Base-by-base conservation (phyloP, 169 alveolate species). In the Plasmodium relictum region DNA sequence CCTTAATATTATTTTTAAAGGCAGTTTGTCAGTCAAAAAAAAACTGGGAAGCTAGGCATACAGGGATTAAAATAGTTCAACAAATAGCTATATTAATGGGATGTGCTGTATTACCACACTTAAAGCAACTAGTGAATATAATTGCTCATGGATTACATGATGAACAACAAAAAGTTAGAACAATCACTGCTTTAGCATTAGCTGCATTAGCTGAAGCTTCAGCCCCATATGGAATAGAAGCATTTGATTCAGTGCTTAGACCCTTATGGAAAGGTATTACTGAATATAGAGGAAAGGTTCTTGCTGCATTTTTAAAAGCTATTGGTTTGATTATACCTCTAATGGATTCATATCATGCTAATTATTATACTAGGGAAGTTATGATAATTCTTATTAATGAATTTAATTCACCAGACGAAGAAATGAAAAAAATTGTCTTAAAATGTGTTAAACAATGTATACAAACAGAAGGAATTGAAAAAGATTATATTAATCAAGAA, bases 181-280 rank as follows among this genome's bases (percentile, higher is more conserved):
- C 99, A 16, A 98, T 98, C 88, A 98, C 99, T 0, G 99, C 99
- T 7, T 92, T 99, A 71, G 99, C 99, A 3, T 88, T 99, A 66
- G 99, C 99, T 0, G 99, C 99, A 6, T 91, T 99, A 74, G 99
- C 99, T 0, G 99, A 99, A 92, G 99, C 99, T 0, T 96, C 99
- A 8, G 97, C 98, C 69, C 99, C 99, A 8, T 99, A 98, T 93
- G 99, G 99, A 65, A 98, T 99, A 20, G 99, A 99, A 91, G 99
- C 99, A 71, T 99, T 98, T 92, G 99, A 98, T 45, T 89, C 97
- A 58, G 99, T 98, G 48, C 94, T 99, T 56, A 95, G 98, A 68
- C 99, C 99, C 22, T 93, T 99, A 31, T 98, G 99, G 99, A 98
- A 97, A 73, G 99, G 99, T 48, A 98, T 99, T n/a, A 95, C 98